Percentiles rank a stretch among this genome's conserved stretches.
These are phyloP conservation scores for Fusarium sp. DNA, from an alignment of 2,329 filamentous ascomycete genomes.

Conservation along the genomic window DNA sequence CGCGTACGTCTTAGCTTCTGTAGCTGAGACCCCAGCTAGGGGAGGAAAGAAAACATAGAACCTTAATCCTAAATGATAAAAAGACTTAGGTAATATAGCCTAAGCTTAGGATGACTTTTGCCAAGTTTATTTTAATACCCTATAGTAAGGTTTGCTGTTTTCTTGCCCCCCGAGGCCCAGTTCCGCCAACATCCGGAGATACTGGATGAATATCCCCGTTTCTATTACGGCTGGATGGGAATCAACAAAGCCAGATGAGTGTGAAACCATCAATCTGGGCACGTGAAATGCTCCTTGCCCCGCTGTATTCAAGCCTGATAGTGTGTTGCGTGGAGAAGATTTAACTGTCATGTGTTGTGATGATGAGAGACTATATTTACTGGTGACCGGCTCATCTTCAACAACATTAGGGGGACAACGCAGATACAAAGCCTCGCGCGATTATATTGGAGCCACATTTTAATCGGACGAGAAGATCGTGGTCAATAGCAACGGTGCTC, in stretches of 20 bases:
- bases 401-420: no score
- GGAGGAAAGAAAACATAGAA: no score
- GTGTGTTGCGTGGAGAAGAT: background rate
- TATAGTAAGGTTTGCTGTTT: no score
- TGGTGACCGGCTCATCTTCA: background rate
- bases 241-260: background rate
- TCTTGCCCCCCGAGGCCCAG: background rate
- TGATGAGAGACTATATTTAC: no score
- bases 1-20: background rate
- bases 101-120: no score
- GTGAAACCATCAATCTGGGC: background rate
- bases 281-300: no score
- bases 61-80: no score
- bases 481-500: background rate
- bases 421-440: background rate
- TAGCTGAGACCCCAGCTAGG: background rate
- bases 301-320: no score
- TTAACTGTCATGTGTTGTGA: no score
- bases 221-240: background rate
- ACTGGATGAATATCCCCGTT: background rate
- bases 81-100: no score
- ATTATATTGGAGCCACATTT: rapidly evolving
- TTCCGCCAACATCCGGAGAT: background rate
- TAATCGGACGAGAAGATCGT: background rate
- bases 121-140: no score